These are phyloP conservation scores for Cutaneotrichosporon daszewskae DNA, from an alignment of 1,284 basidiomycete genomes.

Conservation along the genomic window DNA sequence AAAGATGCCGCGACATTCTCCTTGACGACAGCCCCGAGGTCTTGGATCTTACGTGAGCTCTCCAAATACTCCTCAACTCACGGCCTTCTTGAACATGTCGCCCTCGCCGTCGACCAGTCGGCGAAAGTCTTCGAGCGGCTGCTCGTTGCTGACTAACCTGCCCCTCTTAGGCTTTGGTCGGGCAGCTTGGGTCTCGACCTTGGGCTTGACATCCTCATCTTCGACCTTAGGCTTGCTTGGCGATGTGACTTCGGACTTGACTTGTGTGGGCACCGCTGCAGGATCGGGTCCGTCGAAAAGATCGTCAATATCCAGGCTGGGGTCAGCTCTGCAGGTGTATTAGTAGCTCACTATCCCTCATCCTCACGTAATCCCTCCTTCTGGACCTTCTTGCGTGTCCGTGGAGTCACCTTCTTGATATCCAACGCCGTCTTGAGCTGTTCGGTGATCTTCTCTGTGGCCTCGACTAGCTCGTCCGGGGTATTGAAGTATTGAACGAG, in stretches of 20 bases:
- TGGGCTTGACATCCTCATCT: conserved; percentile 50
- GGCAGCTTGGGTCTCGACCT: conserved; percentile 47
- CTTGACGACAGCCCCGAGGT: conserved; percentile 63
- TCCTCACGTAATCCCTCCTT: conserved; percentile 32
- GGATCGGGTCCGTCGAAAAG: conserved; percentile 27
- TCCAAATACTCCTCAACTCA: conserved; percentile 40
- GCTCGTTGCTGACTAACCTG: conserved; percentile 58
- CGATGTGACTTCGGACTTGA: conserved; percentile 10
- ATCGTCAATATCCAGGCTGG: conserved; percentile 44
- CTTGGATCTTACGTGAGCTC: conserved; percentile 47
- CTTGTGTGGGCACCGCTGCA: background rate
- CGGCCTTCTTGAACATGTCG: conserved; percentile 73
- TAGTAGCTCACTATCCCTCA: conserved; percentile 44
- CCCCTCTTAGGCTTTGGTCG: conserved; percentile 26
- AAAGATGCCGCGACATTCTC: conserved; percentile 68
- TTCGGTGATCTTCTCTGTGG: conserved; percentile 56
- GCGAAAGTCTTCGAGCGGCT: conserved; percentile 69
- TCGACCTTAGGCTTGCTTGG: conserved; percentile 50
- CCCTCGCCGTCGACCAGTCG: conserved; percentile 60
- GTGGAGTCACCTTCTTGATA: conserved; percentile 53
- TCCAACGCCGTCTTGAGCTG: conserved; percentile 63
- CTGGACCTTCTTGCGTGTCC: conserved; percentile 52
- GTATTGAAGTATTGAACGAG: conserved; percentile 76
- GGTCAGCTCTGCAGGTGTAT: conserved; percentile 1
- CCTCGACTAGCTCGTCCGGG: conserved; percentile 62